Evolutionary conservation across 345 rosid genomes (phyloP).

Genomic region (Mercurialis annua): DNA sequence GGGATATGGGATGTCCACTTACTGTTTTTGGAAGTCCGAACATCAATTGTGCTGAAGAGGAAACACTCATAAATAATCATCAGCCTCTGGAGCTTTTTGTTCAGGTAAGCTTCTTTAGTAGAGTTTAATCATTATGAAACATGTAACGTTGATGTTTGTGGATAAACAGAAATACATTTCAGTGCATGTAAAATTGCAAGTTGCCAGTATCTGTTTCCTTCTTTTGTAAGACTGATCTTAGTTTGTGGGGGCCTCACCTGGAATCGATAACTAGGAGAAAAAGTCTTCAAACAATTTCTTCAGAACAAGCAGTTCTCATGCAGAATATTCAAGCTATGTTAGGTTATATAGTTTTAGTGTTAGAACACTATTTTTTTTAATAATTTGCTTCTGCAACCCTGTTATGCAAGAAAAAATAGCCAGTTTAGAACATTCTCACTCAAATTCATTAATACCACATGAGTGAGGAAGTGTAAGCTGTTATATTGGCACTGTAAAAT

Average conservation of each 20-base stretch:
- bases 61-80: conserved; percentile 40
- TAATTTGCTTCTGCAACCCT: no score
- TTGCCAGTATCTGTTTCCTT: not conserved
- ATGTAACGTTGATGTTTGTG: not conserved
- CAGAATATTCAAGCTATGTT: no score
- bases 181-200: not conserved
- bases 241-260: not conserved
- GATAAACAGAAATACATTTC: not conserved
- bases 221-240: not conserved
- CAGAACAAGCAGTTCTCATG: not conserved
- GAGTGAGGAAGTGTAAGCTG: no score
- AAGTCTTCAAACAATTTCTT: not conserved
- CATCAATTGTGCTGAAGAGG: conserved; percentile 44
- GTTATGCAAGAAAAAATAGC: no score
- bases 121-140: not conserved
- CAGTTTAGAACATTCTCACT: no score
- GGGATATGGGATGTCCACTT: conserved; percentile 98
- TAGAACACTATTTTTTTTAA: no score
- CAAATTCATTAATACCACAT: no score
- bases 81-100: conserved; percentile 57
- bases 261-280: no score
- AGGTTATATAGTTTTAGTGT: no score
- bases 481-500: no score
- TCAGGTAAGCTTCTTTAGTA: conserved; percentile 45
- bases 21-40: conserved; percentile 56